phyloP scores from a whole-genome alignment of 257 asterid genomes.

The Lycium barbarum region DNA sequence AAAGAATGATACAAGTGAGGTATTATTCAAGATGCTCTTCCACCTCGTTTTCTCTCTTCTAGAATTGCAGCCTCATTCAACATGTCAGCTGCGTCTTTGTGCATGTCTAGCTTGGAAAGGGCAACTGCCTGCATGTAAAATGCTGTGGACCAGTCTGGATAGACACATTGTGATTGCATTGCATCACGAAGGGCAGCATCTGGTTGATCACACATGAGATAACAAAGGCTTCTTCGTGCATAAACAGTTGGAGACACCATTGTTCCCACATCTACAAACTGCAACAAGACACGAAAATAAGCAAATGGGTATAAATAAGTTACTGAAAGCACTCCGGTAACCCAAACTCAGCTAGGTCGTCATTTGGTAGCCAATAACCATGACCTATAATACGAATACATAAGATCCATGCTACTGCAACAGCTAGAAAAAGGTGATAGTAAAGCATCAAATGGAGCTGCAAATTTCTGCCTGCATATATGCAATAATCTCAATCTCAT shows the following conservation, averaged over 20 bases:
- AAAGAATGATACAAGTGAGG: constrained; percentile 22
- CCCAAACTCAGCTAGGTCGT: too few species aligned
- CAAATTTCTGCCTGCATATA: too few species aligned
- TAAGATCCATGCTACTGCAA: too few species aligned
- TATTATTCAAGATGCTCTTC: constrained; percentile 47
- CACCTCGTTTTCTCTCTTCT: constrained; percentile 87
- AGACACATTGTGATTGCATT: constrained; percentile 95
- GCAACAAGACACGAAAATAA: constrained; percentile 32
- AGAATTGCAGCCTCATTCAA: constrained; percentile 84
- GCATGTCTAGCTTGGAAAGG: constrained; percentile 93
- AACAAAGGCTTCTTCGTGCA: constrained; percentile 88
- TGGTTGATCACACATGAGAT: constrained; percentile 95
- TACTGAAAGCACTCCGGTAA: too few species aligned
- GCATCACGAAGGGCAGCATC: constrained; percentile 98
- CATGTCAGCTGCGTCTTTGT: constrained; percentile 98
- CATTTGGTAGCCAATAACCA: too few species aligned
- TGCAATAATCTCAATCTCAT: too few species aligned
- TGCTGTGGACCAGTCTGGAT: constrained; percentile 96
- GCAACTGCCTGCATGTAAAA: constrained; percentile 99
- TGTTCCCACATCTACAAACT: constrained; percentile 96
- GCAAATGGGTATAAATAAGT: not conserved
- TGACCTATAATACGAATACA: too few species aligned
- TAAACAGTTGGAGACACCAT: constrained; percentile 98
- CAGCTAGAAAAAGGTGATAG: too few species aligned
- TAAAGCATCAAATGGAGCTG: too few species aligned